phyloP scores from a whole-genome alignment of 495 filamentous ascomycete species.

The Bacidia rubella region DNA sequence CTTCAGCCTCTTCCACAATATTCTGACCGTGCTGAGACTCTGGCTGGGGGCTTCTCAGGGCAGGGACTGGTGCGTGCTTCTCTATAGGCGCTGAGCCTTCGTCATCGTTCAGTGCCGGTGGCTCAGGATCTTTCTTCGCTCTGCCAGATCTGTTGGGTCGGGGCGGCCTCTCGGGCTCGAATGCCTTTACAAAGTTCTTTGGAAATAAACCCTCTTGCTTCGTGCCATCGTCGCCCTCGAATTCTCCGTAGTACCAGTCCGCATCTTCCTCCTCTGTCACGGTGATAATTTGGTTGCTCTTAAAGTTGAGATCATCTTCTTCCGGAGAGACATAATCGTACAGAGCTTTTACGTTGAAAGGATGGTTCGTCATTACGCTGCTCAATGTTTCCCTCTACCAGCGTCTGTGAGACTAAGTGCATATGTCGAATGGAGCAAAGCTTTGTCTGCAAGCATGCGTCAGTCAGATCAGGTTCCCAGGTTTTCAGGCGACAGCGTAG shows the following conservation, averaged over 20 bases:
- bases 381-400: background rate
- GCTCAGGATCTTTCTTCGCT: slow-evolving; percentile 54
- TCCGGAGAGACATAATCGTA: slow-evolving; percentile 86
- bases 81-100: background rate
- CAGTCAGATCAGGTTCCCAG: too few species aligned
- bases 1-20: too few species aligned
- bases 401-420: too few species aligned
- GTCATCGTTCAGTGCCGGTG: slow-evolving; percentile 9
- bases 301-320: slow-evolving; percentile 87
- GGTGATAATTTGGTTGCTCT: slow-evolving; percentile 75
- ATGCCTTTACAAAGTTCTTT: slow-evolving; percentile 91
- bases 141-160: slow-evolving; percentile 59
- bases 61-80: background rate
- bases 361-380: slow-evolving; percentile 49
- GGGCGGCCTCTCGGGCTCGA: slow-evolving; percentile 80
- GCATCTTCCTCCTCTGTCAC: slow-evolving; percentile 84
- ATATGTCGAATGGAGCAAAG: background rate
- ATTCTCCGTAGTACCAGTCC: slow-evolving; percentile 93
- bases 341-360: slow-evolving; percentile 89
- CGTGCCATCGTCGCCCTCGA: slow-evolving; percentile 54
- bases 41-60: too few species aligned
- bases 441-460: background rate
- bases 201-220: slow-evolving; percentile 89
- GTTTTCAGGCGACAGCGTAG: too few species aligned
- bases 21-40: background rate